phyloP scores from a whole-genome alignment of 352 stramenopile species.

The Pythium grandisporangium region DNA sequence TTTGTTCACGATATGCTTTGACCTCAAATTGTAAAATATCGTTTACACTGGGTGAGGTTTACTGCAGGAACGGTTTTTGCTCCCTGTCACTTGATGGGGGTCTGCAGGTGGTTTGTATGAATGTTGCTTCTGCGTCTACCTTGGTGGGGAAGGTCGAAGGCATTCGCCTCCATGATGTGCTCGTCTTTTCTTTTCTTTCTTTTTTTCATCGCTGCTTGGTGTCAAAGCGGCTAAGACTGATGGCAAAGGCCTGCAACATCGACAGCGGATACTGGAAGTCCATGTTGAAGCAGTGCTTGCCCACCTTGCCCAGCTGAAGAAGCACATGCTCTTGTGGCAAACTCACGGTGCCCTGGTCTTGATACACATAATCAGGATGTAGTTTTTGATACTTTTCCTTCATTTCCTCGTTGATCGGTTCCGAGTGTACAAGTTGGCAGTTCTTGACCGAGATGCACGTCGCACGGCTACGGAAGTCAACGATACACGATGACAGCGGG shows the following conservation, averaged over 20 bases:
- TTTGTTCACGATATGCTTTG: no score
- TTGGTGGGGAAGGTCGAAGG: no score
- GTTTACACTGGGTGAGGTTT: neutral
- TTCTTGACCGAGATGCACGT: conserved; percentile 90
- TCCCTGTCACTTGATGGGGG: no score
- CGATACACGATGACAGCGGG: conserved; percentile 86
- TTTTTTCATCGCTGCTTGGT: conserved; percentile 61
- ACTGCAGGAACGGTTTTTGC: no score
- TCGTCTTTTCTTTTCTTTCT: neutral
- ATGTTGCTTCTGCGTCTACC: no score
- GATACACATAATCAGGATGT: conserved; percentile 66
- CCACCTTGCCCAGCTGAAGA: conserved; percentile 81
- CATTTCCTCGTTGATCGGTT: conserved; percentile 59
- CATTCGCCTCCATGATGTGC: neutral
- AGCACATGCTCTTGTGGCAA: conserved; percentile 76
- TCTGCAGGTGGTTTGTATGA: no score
- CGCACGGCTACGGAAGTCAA: conserved; percentile 88
- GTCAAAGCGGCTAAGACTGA: conserved; percentile 89
- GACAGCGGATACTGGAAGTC: conserved; percentile 91
- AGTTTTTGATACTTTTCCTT: conserved; percentile 59
- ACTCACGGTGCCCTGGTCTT: conserved; percentile 79
- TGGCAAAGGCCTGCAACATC: conserved; percentile 89
- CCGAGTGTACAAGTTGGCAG: conserved; percentile 87
- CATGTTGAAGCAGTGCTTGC: conserved; percentile 93
- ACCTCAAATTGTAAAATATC: neutral